These are phyloP conservation scores for Emergomyces orientalis DNA, from an alignment of 2,329 filamentous ascomycete genomes.

Conservation along the genomic window DNA sequence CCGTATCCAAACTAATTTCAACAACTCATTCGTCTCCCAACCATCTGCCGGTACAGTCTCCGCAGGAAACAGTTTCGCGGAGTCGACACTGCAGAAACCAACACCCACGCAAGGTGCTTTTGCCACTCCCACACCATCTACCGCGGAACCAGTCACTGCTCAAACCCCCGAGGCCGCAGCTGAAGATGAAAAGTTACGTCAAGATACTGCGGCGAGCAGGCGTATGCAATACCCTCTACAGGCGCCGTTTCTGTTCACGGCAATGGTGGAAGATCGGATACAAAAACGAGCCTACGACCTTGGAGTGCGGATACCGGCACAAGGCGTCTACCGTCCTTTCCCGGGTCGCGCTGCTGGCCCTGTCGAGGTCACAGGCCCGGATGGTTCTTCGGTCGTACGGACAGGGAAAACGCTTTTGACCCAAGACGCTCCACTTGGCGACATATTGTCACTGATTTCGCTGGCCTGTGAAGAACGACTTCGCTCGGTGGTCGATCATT, in stretches of 20 bases:
- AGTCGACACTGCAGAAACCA: conserved; percentile 43
- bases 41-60: conserved; percentile 34
- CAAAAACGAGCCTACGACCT: conserved; percentile 51
- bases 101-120: conserved; percentile 50
- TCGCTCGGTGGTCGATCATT: conserved; percentile 66
- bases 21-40: conserved; percentile 33
- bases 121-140: conserved; percentile 51
- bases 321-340: conserved; percentile 41
- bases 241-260: conserved; percentile 62
- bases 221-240: conserved; percentile 60
- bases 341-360: conserved; percentile 33
- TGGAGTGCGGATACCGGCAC: conserved; percentile 50
- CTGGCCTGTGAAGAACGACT: conserved; percentile 74
- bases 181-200: conserved; percentile 49
- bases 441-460: conserved; percentile 74
- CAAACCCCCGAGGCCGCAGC: conserved; percentile 11
- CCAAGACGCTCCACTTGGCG: conserved; percentile 61
- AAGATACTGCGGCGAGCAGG: conserved; percentile 55
- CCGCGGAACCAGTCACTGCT: conserved; percentile 27
- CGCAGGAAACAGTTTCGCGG: conserved; percentile 42
- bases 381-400: conserved; percentile 54
- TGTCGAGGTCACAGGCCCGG: conserved; percentile 48
- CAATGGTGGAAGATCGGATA: conserved; percentile 45
- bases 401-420: conserved; percentile 63
- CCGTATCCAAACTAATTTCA: conserved; percentile 37